Evolutionary conservation across 2,329 filamentous ascomycete species (phyloP).

Genomic region (Aureobasidium vineae): DNA sequence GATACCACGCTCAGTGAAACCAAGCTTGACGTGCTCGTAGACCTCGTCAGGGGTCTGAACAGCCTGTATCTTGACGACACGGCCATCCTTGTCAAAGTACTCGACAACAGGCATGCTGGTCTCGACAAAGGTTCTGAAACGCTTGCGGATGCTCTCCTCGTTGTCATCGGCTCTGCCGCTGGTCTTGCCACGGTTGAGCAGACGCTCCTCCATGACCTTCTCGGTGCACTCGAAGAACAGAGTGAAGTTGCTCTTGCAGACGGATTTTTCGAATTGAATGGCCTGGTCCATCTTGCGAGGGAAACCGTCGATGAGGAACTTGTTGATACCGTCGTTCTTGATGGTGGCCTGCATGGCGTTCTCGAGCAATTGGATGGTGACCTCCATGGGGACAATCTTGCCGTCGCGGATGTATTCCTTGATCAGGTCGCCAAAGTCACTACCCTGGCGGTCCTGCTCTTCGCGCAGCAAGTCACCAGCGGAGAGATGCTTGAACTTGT

Average conservation of each 20-base stretch:
- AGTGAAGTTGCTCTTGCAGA: slow-evolving; percentile 79
- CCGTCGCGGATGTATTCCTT: slow-evolving; percentile 91
- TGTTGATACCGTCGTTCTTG: slow-evolving; percentile 56
- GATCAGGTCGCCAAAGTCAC: slow-evolving; percentile 90
- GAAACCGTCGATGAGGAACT: slow-evolving; percentile 81
- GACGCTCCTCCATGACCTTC: slow-evolving; percentile 75
- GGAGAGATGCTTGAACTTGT: slow-evolving; percentile 88
- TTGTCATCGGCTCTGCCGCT: slow-evolving; percentile 92
- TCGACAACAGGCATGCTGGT: slow-evolving; percentile 97
- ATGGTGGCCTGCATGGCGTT: slow-evolving; percentile 82
- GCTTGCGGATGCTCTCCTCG: slow-evolving; percentile 90
- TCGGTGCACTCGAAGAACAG: slow-evolving; percentile 95
- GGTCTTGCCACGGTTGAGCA: slow-evolving; percentile 89
- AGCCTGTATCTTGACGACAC: slow-evolving; percentile 78
- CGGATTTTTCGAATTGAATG: slow-evolving; percentile 83
- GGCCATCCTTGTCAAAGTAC: slow-evolving; percentile 71
- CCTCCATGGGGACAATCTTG: slow-evolving; percentile 97
- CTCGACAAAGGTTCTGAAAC: slow-evolving; percentile 90
- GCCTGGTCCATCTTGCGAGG: slow-evolving; percentile 98
- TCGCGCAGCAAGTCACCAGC: slow-evolving; percentile 91
- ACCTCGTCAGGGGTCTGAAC: slow-evolving; percentile 65
- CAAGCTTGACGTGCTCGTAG: slow-evolving; percentile 54
- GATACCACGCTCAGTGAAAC: slow-evolving; percentile 48
- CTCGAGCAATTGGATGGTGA: slow-evolving; percentile 89
- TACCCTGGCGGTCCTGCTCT: slow-evolving; percentile 83